Conservation (phyloP, 208 protist species). For the Blechomonas ayalai region DNA sequence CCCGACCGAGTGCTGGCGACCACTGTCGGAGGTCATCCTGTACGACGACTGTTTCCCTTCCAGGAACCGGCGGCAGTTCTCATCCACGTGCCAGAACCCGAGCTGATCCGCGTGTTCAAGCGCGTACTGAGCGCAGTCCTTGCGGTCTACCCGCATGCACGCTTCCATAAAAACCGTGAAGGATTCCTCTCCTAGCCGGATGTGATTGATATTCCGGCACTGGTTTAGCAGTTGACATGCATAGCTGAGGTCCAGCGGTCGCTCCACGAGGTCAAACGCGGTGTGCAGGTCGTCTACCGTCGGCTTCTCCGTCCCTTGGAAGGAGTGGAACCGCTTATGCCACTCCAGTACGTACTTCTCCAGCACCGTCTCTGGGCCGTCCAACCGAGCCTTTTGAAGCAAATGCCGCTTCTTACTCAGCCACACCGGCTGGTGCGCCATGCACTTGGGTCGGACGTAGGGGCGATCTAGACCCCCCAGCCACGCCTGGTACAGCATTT, state of each 20-base stretch:
- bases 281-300: constrained; percentile 85
- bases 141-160: constrained; percentile 80
- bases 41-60: constrained; percentile 81
- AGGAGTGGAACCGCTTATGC: constrained; percentile 76
- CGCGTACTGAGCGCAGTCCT: constrained; percentile 78
- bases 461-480: constrained; percentile 85
- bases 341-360: constrained; percentile 89
- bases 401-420: constrained; percentile 86
- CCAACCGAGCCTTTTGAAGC: constrained; percentile 70
- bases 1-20: background rate
- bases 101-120: constrained; percentile 69
- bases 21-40: constrained; percentile 37
- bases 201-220: constrained; percentile 80
- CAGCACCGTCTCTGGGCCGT: constrained; percentile 76
- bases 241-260: constrained; percentile 87
- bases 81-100: constrained; percentile 82
- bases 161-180: constrained; percentile 87
- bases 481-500: constrained; percentile 92
- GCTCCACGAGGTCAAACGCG: constrained; percentile 84
- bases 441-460: constrained; percentile 86
- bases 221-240: constrained; percentile 79
- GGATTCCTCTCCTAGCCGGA: constrained; percentile 60
- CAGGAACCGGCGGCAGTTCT: constrained; percentile 74
- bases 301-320: constrained; percentile 71
- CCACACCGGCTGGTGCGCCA: constrained; percentile 85